Conservation (phyloP, 257 asterid genomes). For the Solanum commersonii region DNA sequence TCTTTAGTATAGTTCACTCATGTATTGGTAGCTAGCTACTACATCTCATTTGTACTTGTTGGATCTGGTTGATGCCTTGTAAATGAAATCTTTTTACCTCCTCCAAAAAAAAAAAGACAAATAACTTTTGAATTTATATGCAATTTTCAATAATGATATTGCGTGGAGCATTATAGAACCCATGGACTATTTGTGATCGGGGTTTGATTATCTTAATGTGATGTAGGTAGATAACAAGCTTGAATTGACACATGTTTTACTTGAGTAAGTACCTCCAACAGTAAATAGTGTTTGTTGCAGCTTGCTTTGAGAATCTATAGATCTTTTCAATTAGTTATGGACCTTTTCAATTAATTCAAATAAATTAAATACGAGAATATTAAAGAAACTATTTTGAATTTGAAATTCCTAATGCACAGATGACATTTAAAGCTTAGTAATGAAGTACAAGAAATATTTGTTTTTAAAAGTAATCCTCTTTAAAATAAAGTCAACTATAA, state of each 20-base stretch:
- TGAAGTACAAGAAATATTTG: background rate
- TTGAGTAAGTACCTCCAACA: background rate
- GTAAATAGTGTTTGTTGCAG: background rate
- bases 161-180: background rate
- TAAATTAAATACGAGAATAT: background rate
- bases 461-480: background rate
- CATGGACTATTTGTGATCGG: background rate
- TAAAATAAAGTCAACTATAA: background rate
- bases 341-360: background rate
- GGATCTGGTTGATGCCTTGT: background rate
- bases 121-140: background rate
- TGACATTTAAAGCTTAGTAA: background rate
- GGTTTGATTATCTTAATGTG: background rate
- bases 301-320: background rate
- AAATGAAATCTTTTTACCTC: background rate
- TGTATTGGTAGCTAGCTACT: background rate
- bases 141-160: background rate
- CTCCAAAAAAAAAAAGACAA: background rate
- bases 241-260: background rate
- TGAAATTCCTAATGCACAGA: background rate
- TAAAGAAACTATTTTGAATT: background rate
- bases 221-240: background rate
- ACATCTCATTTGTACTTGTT: background rate
- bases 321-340: background rate
- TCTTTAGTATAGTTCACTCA: background rate